Base-by-base conservation (phyloP, 2,329 filamentous ascomycete genomes). In the Stenocarpella maydis region DNA sequence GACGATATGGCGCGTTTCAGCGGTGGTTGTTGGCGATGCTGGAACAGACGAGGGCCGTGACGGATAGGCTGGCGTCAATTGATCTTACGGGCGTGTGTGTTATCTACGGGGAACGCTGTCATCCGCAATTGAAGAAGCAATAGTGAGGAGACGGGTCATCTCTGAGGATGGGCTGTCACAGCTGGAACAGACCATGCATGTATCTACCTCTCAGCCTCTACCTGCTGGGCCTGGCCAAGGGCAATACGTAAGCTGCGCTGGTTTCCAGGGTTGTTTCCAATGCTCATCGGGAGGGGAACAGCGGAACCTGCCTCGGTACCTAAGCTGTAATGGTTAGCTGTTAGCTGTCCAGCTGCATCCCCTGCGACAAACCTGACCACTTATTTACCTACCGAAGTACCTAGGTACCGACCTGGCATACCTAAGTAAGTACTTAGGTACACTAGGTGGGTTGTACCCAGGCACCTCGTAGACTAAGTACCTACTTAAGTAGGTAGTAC, bases 211-310 rank as follows among this genome's bases (percentile, higher is more conserved):
- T 4, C 10, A n/a, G n/a, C 12, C 39, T 31, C 7, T 45, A 45
- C 55, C 15, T 39, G 24, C 53, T 58, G 53, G 9, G 19, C 58
- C 41, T n/a, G 7, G 31, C 31, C 31, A 4, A n/a, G n/a, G 41
- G 58, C 14, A 6, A 21, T 45, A 34, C 58, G 58, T 61, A 61
- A 61, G 58, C 58, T 61, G 21, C 37, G 37, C 41, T 28, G 5
- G 26, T 21, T 49, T 47, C 58, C 58, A 49, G 58, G 58, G 58
- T 61, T 58, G 31, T 34, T 24, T 47, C 41, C 41, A 61, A 19
- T 15, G 26, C 21, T 10, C 26, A 41, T 47, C 19, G n/a, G 53
- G 58, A 47, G 58, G 34, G 55, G 45, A n/a, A n/a, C n/a, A n/a
- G n/a, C n/a, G n/a, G n/a, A n/a, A n/a, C n/a, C n/a, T n/a, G n/a